Base-by-base conservation (phyloP, 1,284 basidiomycete genomes). In the Naganishia sp. region DNA sequence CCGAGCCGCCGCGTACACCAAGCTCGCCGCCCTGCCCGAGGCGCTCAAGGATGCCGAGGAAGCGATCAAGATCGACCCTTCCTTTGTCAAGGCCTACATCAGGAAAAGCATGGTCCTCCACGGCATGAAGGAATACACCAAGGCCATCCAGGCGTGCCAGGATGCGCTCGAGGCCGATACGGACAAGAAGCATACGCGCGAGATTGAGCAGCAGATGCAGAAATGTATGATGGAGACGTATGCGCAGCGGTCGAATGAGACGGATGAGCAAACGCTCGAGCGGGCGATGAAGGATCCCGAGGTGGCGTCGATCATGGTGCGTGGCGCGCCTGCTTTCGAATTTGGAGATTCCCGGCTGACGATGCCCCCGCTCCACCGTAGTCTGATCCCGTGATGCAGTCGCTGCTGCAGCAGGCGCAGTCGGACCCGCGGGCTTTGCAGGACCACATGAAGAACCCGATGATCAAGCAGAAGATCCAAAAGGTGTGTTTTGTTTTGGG, bases 281-380 rank as follows among this genome's bases (percentile, higher is more conserved):
- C 85, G 95, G 42, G 96, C 95, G 11, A 97, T 97, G 94, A 85
- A 92, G 64, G 95, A 99, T 82, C 96, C 96, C 7, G 95, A 99
- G 81, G 86, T 97, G 61, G 90, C 90, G 67, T 88, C 79, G 71
- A 83, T 84, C 71, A 82, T 84, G 82, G 73, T 75, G 83, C 78
- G 89, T 82, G 2, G 15, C 6, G 28, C 5, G 3, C 28, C 5
- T 2, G 3, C 5, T 5, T 21, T 4, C 33, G 15, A 25, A 10
- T 18, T 48, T n/a, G 48, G 16, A 10, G 6, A 7, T 21, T 2
- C 16, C 53, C 28, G n/a, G 55, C 42, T 44, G n/a, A 56, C 28
- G 5, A 28, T 28, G 28, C 5, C 28, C 28, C 52, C 25, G 39
- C 15, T 28, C 39, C 52, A 6, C 36, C 11, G 31, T 44, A 60